phyloP scores from a whole-genome alignment of 495 filamentous ascomycete genomes.

The Trichocladium uniseriatum region DNA sequence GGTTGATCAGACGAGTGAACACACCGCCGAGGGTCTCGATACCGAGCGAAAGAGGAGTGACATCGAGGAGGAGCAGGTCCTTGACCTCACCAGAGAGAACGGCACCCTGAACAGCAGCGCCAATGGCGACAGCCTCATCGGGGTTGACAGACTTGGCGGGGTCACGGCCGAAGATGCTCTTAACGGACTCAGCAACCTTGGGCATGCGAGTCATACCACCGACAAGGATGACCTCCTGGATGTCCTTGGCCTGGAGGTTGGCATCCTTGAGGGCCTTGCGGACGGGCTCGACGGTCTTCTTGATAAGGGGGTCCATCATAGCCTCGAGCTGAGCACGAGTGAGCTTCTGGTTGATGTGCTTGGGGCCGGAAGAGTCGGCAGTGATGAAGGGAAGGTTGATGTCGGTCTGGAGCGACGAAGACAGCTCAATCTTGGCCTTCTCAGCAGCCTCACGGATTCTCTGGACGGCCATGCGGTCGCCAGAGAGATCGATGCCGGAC shows the following conservation, averaged over 20 bases:
- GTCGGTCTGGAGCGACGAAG: conserved; percentile 91
- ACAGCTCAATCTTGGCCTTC: conserved; percentile 99
- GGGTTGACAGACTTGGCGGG: conserved; percentile 99
- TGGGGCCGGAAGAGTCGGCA: conserved; percentile 85
- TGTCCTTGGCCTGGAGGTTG: conserved; percentile 84
- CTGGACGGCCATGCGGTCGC: conserved; percentile 98
- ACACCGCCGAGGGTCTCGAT: conserved; percentile 99
- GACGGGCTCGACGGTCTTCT: conserved; percentile 78
- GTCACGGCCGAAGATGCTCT: conserved; percentile 95
- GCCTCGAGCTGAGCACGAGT: conserved; percentile 86
- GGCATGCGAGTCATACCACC: conserved; percentile 99
- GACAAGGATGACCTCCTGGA: conserved; percentile 97
- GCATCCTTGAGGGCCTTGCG: conserved; percentile 98
- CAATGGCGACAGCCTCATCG: conserved; percentile 97
- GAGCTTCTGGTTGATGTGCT: conserved; percentile 96
- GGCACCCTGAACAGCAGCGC: conserved; percentile 95
- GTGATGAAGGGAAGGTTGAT: conserved; percentile 99
- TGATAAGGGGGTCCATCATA: conserved; percentile 87
- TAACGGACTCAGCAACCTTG: conserved; percentile 95
- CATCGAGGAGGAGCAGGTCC: conserved; percentile 91
- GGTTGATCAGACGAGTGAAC: conserved; percentile 98
- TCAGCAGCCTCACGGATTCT: conserved; percentile 98
- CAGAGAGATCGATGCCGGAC: conserved; percentile 78
- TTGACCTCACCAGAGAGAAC: conserved; percentile 95
- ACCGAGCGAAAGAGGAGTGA: conserved; percentile 95